phyloP scores from a whole-genome alignment of 108 stramenopile genomes.

The Pseudonitzschia delicatissima region DNA sequence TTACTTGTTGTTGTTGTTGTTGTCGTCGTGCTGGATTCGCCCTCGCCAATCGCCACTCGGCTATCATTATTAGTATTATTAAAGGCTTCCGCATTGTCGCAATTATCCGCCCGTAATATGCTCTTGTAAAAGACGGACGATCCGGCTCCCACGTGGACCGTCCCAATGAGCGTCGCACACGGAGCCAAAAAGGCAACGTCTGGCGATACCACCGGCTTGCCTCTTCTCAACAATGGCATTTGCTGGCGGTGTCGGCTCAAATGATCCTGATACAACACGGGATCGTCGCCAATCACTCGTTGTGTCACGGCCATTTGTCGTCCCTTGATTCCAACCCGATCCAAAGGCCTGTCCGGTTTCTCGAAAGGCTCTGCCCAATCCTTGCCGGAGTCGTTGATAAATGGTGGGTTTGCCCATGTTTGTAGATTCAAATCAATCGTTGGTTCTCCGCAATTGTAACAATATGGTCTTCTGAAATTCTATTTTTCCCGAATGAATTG shows the following conservation, averaged over 20 bases:
- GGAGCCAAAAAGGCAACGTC: conserved; percentile 82
- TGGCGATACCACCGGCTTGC: conserved; percentile 55
- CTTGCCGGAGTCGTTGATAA: conserved; percentile 55
- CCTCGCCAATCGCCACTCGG: not conserved
- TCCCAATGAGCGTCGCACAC: conserved; percentile 81
- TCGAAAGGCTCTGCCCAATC: conserved; percentile 72
- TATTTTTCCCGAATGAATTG: too few species aligned
- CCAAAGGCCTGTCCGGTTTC: conserved; percentile 87
- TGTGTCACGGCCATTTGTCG: conserved; percentile 50
- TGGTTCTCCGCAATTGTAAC: too few species aligned
- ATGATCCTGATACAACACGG: conserved; percentile 71
- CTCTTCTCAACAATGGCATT: conserved; percentile 67
- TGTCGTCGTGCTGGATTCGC: not conserved
- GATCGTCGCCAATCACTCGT: conserved; percentile 62
- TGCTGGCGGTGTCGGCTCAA: conserved; percentile 71
- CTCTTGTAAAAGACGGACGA: conserved; percentile 84
- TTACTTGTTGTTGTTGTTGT: not conserved
- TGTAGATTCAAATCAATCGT: too few species aligned
- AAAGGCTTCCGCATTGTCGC: conserved; percentile 54
- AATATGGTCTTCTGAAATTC: too few species aligned
- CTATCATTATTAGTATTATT: conserved; percentile 11
- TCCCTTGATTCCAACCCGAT: conserved; percentile 68
- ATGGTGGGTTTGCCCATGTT: conserved; percentile 45
- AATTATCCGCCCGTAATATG: conserved; percentile 71
- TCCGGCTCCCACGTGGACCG: conserved; percentile 62